Evolutionary conservation across 768 basidiomycete species (phyloP), one percentile per base, ranked within the genome.

Genomic region (Piloderma croceum): DNA sequence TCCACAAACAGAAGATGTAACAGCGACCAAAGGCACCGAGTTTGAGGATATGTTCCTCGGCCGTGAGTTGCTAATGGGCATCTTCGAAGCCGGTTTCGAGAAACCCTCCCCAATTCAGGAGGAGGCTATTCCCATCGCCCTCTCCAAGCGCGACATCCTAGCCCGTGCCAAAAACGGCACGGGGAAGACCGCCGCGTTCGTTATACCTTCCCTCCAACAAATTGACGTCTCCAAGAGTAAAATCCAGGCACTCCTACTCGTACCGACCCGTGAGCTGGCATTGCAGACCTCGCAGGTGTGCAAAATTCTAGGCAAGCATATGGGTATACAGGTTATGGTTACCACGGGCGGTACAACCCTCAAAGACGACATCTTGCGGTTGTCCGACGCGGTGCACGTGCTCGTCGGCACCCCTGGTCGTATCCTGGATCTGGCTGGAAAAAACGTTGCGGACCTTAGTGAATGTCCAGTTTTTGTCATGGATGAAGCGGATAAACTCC

Each of bases 201-300:
- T 94, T 67, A 98, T 99, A 61, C 94, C 96, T 27, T 79, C 92
- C 34, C 79, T 99, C 39, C 90, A 96, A 61, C 89, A 92, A 63
- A 70, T 98, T 63, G 91, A 96, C 67, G 62, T 88, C 48, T 69
- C 63, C 43, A 82, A 78, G 64, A 70, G 72, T 60, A 92, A 94
- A 71, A 93, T 99, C 51, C 94, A 99, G 68, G 91, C 92, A 3
- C 77, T 97, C 44, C 76, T 99, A 45, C 87, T 99, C 48, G 94
- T 98, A 34, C 94, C 94, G 27, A 99, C 94, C n/a, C 88, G 94
- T 50, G 94, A 99, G 69, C 80, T 99, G 25, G 96, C 94, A 6
- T 76, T 99, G 34, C 94, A 98, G 67, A 99, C 96, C 10, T 81
- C 89, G n/a, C 96, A 98, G 71, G 96, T 99, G 36, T 93, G 90